Base-by-base conservation (phyloP, 2,329 filamentous ascomycete genomes). In the Coleophoma cylindrospora region DNA sequence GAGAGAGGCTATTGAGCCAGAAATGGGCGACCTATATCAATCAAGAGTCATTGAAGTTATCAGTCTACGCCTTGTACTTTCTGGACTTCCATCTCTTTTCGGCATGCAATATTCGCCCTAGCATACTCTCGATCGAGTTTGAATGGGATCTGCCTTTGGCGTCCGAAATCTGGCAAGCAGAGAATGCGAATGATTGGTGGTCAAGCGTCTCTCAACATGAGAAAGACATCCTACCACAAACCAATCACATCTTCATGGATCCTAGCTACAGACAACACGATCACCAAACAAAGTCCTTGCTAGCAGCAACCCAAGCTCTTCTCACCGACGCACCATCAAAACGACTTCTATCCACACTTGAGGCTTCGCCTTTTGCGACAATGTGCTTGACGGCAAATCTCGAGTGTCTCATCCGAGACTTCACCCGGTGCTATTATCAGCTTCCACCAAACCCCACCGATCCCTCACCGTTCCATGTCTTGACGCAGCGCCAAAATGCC, bases 361-460 rank as follows among this genome's bases (percentile, higher is more conserved):
- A 52, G 9, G 52, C 60, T 13, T 66, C 63, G 0, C 60, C 63
- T 0, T 57, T 66, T 40, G 56, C 63, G 7, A 56, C 57, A 2
- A 48, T 67, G 0, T 67, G 58, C 41, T 56, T 67, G 1, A 43
- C 64, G 12, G 58, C 60, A 27, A 66, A 62, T 46, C 34, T 66
- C 8, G 62, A 62, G 43, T 46, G 56, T 2, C 50, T 68, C 3
- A 54, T 67, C 1, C 51, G 63, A 15, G 65, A 67, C 43, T 63
- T 68, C n/a, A 68, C 66, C 2, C 60, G 64, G 12, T 64, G 60
- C 44, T 66, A 65, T 50, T 67, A 67, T 38, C 65, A 68, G 43
- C 52, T 68, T 21, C 66, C 64, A 0, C 64, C 66, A 2, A 61
- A 54, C 14, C 49, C 58, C 3, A 53, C 62, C 1, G 64, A 68